A percentile compares a stretch with the other conserved stretches of the same genome.
phyloP scores from a whole-genome alignment of 257 asterid genomes.

The Solanum boliviense region DNA sequence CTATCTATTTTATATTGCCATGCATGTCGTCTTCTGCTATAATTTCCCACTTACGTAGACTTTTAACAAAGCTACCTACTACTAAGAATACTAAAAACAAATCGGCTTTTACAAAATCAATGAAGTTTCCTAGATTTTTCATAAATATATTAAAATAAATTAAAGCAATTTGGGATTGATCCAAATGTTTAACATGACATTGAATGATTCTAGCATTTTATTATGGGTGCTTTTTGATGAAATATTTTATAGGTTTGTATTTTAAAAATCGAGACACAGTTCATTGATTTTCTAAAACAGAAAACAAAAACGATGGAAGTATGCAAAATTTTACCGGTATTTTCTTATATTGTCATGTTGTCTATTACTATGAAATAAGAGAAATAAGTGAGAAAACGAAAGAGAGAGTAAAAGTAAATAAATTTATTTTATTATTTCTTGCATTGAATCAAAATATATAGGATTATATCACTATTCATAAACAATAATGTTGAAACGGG shows the following conservation, averaged over 20 bases:
- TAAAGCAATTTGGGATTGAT: neutral
- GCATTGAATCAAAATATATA: neutral
- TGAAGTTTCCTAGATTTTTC: neutral
- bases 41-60: neutral
- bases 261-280: no score
- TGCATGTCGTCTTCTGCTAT: neutral
- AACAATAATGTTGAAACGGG: neutral
- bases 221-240: neutral
- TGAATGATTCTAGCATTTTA: neutral
- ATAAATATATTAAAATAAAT: neutral
- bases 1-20: neutral
- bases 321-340: rapidly evolving
- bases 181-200: neutral
- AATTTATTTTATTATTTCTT: neutral
- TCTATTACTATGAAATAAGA: neutral
- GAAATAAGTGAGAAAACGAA: neutral
- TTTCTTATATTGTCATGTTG: neutral
- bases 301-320: no score
- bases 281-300: neutral
- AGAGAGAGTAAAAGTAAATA: neutral
- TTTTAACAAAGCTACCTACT: neutral
- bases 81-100: neutral
- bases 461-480: neutral
- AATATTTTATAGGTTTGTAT: neutral
- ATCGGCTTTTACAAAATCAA: neutral